These are phyloP conservation scores for Pseudozyma pruni DNA, from an alignment of 1,284 basidiomycete species.

Conservation along the genomic window DNA sequence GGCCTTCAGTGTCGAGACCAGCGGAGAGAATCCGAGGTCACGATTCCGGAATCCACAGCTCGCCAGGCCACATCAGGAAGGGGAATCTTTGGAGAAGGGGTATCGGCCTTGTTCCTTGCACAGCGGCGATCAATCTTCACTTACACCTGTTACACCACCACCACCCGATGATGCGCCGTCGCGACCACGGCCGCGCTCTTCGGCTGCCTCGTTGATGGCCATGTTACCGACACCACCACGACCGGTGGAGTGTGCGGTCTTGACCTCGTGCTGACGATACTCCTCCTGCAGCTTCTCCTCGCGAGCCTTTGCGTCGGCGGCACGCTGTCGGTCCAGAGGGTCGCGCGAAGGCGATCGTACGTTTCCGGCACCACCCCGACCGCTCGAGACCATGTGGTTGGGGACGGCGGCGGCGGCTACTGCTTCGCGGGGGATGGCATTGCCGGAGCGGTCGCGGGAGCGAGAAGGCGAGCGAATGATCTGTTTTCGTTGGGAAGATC, in stretches of 20 bases:
- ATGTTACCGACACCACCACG: conserved; percentile 78
- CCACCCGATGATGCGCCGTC: conserved; percentile 18
- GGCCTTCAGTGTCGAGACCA: no score
- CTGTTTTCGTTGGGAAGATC: conserved; percentile 14
- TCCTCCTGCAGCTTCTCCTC: conserved; percentile 68
- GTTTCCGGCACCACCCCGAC: conserved; percentile 82
- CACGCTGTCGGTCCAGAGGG: conserved; percentile 67
- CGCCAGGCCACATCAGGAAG: no score
- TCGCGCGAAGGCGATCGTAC: conserved; percentile 78
- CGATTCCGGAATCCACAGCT: no score
- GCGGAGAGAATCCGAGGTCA: no score
- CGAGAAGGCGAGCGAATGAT: conserved; percentile 53
- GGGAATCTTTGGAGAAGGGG: background rate
- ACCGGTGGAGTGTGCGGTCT: conserved; percentile 74
- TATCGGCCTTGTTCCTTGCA: background rate
- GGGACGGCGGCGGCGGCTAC: conserved; percentile 33
- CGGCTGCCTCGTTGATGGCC: conserved; percentile 13
- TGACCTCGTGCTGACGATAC: conserved; percentile 64
- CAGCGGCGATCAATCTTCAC: conserved; percentile 11
- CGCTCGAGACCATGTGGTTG: conserved; percentile 71
- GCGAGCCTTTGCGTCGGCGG: conserved; percentile 44
- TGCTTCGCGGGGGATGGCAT: conserved; percentile 22
- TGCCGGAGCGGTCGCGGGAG: conserved; percentile 44
- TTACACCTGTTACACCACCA: conserved; percentile 43
- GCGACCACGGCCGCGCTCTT: conserved; percentile 50